Base-by-base conservation (phyloP, 495 filamentous ascomycete species). In the Daldinia grandis region DNA sequence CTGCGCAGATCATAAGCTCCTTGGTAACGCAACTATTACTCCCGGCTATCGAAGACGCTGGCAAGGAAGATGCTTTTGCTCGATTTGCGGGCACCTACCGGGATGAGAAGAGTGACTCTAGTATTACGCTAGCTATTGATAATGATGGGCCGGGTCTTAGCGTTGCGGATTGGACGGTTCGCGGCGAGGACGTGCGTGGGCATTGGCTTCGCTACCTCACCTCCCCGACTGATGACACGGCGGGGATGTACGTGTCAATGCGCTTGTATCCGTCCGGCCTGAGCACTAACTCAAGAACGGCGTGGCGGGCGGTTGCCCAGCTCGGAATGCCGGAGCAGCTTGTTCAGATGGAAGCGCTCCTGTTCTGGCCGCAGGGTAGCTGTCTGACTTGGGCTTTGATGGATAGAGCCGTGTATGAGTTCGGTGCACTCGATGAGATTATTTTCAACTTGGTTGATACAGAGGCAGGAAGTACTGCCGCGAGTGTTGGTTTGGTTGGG, bases 321-420 rank as follows among this genome's bases (percentile, higher is more conserved):
- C 17, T 62, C 24, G 57, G 62, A 9, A 60, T 53, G 3, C 57
- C 67, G 0, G 71, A 67, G 15, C 50, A 70, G 6, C 38, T 64
- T 19, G 54, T 31, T 72, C 82, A 31, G 64, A 76, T 44, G 57
- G 76, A 62, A 33, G 59, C 58, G 80, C 83, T 30, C 68, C 78
- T 49, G 64, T 77, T 58, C 85, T 87, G n/a, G 82, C 74, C 44
- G 87, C 84, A 38, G 88, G 90, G 10, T 14, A 62, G 50, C 28
- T 74, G 66, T 37, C 19, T 56, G 8, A 7, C 71, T 3, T 74
- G 62, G 71, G 56, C 14, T 2, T 17, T 28, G 42, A 61, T 66
- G 53, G 71, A 74, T 37, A 60, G 66, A 44, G n/a, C 50, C 30
- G 57, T 58, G 10, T 74, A 69, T 6, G 42, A 53, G 57, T 70